These are phyloP conservation scores for Globisporangium splendens DNA, from an alignment of 352 stramenopile species.

Conservation along the genomic window DNA sequence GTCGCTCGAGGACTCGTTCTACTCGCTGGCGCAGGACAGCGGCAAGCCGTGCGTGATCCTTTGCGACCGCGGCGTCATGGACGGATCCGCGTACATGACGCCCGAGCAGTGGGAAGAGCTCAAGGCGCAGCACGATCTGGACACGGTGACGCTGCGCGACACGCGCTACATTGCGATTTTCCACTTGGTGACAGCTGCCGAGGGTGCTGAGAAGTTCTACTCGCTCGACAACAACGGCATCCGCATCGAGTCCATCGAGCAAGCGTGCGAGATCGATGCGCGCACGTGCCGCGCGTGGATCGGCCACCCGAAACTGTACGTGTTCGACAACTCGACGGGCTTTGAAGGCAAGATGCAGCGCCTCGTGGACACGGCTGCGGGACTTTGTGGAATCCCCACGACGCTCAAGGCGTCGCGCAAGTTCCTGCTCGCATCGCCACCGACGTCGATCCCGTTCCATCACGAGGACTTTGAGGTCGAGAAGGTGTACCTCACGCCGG, in stretches of 20 bases:
- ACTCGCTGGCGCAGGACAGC: conserved; percentile 76
- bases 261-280: conserved; percentile 88
- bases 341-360: conserved; percentile 88
- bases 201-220: conserved; percentile 95
- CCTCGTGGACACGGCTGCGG: conserved; percentile 74
- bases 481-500: conserved; percentile 80
- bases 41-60: conserved; percentile 89
- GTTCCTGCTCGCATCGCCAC: conserved; percentile 52
- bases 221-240: conserved; percentile 96
- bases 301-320: conserved; percentile 79
- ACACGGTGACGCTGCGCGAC: conserved; percentile 81
- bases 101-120: conserved; percentile 87
- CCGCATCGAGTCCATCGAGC: conserved; percentile 91
- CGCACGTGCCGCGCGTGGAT: conserved; percentile 78
- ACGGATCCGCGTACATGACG: conserved; percentile 94
- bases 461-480: conserved; percentile 86
- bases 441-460: conserved; percentile 61
- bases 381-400: conserved; percentile 68
- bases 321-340: conserved; percentile 82
- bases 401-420: conserved; percentile 78
- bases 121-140: conserved; percentile 72
- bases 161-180: conserved; percentile 89
- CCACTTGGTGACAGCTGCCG: conserved; percentile 88
- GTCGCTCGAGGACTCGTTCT: conserved; percentile 80
- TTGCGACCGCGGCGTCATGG: conserved; percentile 95